These are phyloP conservation scores for Debaryomyces prosopidis DNA, from an alignment of 805 yeast genomes.

Conservation along the genomic window DNA sequence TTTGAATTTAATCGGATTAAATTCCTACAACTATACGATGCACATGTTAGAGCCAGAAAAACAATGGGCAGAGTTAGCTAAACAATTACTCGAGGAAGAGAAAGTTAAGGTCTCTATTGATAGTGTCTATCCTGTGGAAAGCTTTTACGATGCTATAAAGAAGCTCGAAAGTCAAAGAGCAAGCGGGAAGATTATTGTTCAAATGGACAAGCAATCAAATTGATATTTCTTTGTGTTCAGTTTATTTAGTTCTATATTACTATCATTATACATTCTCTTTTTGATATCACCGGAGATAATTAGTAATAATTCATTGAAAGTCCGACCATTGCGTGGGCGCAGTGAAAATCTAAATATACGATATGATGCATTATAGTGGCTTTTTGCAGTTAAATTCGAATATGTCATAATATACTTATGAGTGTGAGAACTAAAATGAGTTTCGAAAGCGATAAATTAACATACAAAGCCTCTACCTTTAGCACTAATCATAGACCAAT, in stretches of 20 bases:
- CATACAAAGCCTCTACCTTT: not conserved
- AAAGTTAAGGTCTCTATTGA: slow-evolving; percentile 52
- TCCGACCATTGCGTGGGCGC: too few species aligned
- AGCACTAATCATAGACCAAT: not conserved
- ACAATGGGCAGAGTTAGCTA: slow-evolving; percentile 20
- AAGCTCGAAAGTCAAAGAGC: slow-evolving; percentile 48
- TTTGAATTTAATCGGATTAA: slow-evolving; percentile 11
- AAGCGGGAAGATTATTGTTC: slow-evolving; percentile 65
- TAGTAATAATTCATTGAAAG: too few species aligned
- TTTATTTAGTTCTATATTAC: too few species aligned
- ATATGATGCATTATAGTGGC: too few species aligned
- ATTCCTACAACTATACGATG: slow-evolving; percentile 28
- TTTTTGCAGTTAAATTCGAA: too few species aligned
- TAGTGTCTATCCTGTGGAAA: slow-evolving; percentile 48
- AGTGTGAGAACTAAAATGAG: not conserved
- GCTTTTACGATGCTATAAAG: slow-evolving; percentile 52
- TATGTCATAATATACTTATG: too few species aligned
- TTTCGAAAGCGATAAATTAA: not conserved
- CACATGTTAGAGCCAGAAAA: slow-evolving; percentile 9
- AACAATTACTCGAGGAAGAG: slow-evolving; percentile 47
- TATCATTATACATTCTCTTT: too few species aligned
- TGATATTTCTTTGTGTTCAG: too few species aligned
- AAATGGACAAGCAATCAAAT: slow-evolving; percentile 11
- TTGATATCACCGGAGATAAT: too few species aligned
- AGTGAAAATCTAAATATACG: too few species aligned